phyloP scores from a whole-genome alignment of 2,329 filamentous ascomycete genomes.

The Trematosphaeria pertusa region DNA sequence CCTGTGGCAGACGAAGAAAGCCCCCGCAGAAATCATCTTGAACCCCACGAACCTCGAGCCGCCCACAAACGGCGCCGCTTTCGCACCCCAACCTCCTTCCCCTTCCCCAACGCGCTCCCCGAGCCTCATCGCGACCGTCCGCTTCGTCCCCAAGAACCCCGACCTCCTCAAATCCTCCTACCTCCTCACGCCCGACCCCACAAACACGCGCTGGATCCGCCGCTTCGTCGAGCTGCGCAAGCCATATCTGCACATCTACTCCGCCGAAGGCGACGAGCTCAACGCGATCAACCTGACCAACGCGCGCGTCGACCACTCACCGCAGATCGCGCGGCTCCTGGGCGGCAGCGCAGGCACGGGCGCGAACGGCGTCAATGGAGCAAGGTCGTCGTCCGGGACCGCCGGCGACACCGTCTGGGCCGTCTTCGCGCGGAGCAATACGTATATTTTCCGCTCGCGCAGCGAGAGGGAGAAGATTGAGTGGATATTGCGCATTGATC shows the following conservation, averaged over 20 bases:
- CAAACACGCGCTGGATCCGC: constrained; percentile 85
- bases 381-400: too few relatives aligned
- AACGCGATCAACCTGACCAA: constrained; percentile 88
- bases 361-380: constrained; percentile 32
- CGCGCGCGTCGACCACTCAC: constrained; percentile 89
- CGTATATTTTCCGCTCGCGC: constrained; percentile 89
- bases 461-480: constrained; percentile 93
- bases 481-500: constrained; percentile 95
- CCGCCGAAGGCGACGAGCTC: constrained; percentile 86
- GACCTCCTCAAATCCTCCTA: constrained; percentile 82
- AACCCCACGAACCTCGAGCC: constrained; percentile 66
- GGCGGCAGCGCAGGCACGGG: constrained; percentile 49
- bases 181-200: constrained; percentile 82
- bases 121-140: constrained; percentile 76
- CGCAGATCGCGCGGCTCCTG: constrained; percentile 82
- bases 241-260: constrained; percentile 92
- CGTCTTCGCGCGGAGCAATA: constrained; percentile 92
- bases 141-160: constrained; percentile 78
- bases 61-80: constrained; percentile 66
- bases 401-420: constrained; percentile 78
- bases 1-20: constrained; percentile 65
- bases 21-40: constrained; percentile 55
- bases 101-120: constrained; percentile 55
- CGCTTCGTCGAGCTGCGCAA: constrained; percentile 90
- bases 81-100: constrained; percentile 50